Percentiles rank a stretch among this genome's conserved stretches.
Conservation (phyloP, 2,329 filamentous ascomycete species). For the Colletotrichum sp. region DNA sequence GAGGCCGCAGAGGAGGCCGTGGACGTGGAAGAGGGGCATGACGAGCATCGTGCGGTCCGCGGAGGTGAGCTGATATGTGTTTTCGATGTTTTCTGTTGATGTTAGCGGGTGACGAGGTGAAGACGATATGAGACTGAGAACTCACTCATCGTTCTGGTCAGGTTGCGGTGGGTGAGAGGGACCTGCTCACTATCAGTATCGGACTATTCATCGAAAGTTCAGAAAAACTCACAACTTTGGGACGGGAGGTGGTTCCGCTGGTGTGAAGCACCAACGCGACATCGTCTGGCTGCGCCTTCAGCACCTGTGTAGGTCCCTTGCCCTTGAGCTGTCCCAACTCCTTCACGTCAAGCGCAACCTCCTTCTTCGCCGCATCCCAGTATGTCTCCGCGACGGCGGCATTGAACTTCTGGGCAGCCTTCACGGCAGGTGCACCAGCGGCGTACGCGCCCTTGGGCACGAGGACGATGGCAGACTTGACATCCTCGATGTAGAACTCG, state of each 20-base stretch:
- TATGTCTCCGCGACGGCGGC: conserved; percentile 89
- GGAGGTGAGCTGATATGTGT: conserved; percentile 75
- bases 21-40: conserved; percentile 91
- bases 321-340: conserved; percentile 70
- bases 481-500: conserved; percentile 90
- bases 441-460: conserved; percentile 75
- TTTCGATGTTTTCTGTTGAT: conserved; percentile 71
- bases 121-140: background rate
- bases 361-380: conserved; percentile 68
- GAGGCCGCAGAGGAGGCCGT: conserved; percentile 84
- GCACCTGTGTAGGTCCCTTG: conserved; percentile 40
- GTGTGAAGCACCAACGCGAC: conserved; percentile 84
- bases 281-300: conserved; percentile 72
- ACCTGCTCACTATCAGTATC: conserved; percentile 50
- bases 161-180: conserved; percentile 80
- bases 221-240: conserved; percentile 71
- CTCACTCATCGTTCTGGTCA: conserved; percentile 80
- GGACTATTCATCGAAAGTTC: background rate
- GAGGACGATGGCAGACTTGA: conserved; percentile 79
- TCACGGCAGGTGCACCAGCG: conserved; percentile 72
- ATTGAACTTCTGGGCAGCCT: conserved; percentile 78
- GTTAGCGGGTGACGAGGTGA: background rate
- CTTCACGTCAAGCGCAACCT: conserved; percentile 81
- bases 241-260: conserved; percentile 80
- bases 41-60: conserved; percentile 83